Evolutionary conservation across 495 filamentous ascomycete species (phyloP).

Genomic region (Xylaria nigripes): DNA sequence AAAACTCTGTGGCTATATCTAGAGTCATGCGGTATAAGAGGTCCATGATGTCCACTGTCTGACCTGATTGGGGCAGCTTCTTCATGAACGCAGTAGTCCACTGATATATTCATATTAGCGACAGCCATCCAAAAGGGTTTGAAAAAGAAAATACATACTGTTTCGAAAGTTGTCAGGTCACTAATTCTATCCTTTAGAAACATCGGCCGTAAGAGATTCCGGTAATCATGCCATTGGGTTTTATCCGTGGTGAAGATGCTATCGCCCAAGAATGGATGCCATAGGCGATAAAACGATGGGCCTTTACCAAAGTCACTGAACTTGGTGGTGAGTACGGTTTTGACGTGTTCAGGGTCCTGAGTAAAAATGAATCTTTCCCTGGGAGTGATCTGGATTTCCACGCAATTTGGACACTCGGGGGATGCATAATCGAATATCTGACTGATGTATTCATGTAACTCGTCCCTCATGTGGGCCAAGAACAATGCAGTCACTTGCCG

Average conservation of each 20-base stretch:
- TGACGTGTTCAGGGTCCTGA: slow-evolving; percentile 49
- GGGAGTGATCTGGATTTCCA: slow-evolving; percentile 28
- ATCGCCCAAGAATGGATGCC: slow-evolving; percentile 48
- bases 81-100: neutral
- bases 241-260: slow-evolving; percentile 53
- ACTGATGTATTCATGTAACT: neutral
- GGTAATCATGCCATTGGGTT: slow-evolving; percentile 44
- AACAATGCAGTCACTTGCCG: neutral
- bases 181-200: slow-evolving; percentile 47
- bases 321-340: slow-evolving; percentile 47
- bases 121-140: neutral
- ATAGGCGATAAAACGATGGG: slow-evolving; percentile 40
- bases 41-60: slow-evolving; percentile 44
- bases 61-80: slow-evolving; percentile 27
- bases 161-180: slow-evolving; percentile 44
- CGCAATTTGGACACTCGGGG: slow-evolving; percentile 30
- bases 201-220: slow-evolving; percentile 48
- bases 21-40: slow-evolving; percentile 49
- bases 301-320: slow-evolving; percentile 52
- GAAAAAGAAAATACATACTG: slow-evolving; percentile 11
- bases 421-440: slow-evolving; percentile 22
- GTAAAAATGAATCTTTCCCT: slow-evolving; percentile 40
- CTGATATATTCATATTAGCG: neutral
- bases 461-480: neutral
- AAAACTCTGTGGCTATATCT: slow-evolving; percentile 52